These are phyloP conservation scores for Cryphonectria nitschkei DNA, from an alignment of 2,329 filamentous ascomycete genomes.

Conservation along the genomic window DNA sequence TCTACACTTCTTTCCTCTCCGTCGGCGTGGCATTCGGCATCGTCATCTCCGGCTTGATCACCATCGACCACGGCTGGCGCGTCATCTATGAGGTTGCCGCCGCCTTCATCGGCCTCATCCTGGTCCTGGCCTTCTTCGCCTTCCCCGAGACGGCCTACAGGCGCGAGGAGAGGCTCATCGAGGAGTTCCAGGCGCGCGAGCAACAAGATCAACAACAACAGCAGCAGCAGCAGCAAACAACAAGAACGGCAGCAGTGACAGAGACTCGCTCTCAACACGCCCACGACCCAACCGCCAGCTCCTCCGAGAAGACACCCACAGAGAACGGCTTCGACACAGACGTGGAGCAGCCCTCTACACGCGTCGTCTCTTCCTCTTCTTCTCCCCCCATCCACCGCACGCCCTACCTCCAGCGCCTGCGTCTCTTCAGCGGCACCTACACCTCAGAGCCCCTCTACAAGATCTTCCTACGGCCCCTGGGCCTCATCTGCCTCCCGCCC, in stretches of 20 bases:
- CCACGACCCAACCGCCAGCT: conserved; percentile 7
- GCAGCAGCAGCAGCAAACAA: conserved; percentile 27
- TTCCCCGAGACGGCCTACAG: conserved; percentile 59
- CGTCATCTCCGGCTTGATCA: conserved; percentile 51
- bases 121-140: conserved; percentile 54
- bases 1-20: conserved; percentile 47
- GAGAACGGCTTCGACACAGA: conserved; percentile 19
- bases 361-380: background rate
- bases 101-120: conserved; percentile 52
- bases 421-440: conserved; percentile 45
- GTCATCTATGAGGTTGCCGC: conserved; percentile 55
- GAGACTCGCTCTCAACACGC: background rate
- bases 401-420: conserved; percentile 42
- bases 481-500: conserved; percentile 53
- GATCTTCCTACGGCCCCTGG: conserved; percentile 54
- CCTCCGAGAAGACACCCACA: conserved; percentile 17
- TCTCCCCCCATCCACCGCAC: conserved; percentile 31
- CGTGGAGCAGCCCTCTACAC: conserved; percentile 24
- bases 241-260: too few species aligned
- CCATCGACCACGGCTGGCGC: conserved; percentile 52
- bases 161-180: conserved; percentile 34
- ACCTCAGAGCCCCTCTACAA: conserved; percentile 52
- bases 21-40: conserved; percentile 48
- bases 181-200: conserved; percentile 29
- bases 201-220: conserved; percentile 28